These are phyloP conservation scores for Paralagenidium karlingii DNA, from an alignment of 352 stramenopile species.

Conservation along the genomic window DNA sequence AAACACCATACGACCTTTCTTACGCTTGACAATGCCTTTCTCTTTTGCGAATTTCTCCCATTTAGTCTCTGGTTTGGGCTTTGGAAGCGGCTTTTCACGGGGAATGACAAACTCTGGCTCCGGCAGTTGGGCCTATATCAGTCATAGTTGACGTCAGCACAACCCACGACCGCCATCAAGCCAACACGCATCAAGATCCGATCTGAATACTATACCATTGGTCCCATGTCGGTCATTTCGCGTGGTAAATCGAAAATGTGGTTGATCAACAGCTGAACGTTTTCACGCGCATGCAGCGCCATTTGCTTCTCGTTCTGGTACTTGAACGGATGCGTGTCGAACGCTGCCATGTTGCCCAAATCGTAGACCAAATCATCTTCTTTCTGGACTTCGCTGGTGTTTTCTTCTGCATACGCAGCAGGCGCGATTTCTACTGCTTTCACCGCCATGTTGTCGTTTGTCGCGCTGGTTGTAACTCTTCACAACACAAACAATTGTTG, in stretches of 20 bases:
- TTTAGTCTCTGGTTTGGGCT: slow-evolving; percentile 93
- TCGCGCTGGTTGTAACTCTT: no score
- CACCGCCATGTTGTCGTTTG: no score
- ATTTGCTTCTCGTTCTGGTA: slow-evolving; percentile 83
- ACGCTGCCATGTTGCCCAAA: slow-evolving; percentile 80
- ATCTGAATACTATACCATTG: no score
- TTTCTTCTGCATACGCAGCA: slow-evolving; percentile 44
- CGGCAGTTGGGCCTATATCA: no score
- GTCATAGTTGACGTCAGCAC: slow-evolving; percentile 4
- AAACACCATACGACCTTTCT: slow-evolving; percentile 94
- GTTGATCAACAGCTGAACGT: slow-evolving; percentile 90
- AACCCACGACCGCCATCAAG: slow-evolving; percentile 6
- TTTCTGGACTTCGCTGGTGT: slow-evolving; percentile 56
- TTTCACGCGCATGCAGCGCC: slow-evolving; percentile 80
- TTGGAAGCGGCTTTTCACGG: slow-evolving; percentile 82
- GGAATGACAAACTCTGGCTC: slow-evolving; percentile 52
- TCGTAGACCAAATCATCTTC: slow-evolving; percentile 83
- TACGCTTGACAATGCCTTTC: slow-evolving; percentile 96
- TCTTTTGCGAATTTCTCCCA: slow-evolving; percentile 98
- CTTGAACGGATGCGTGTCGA: slow-evolving; percentile 81
- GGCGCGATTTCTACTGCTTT: slow-evolving; percentile 78
- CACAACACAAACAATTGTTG: no score
- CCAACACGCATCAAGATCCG: no score
- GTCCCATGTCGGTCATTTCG: slow-evolving; percentile 88
- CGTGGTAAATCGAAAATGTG: slow-evolving; percentile 86